Conservation (phyloP, 2,329 filamentous ascomycete genomes). For the Fulvia fulva region DNA sequence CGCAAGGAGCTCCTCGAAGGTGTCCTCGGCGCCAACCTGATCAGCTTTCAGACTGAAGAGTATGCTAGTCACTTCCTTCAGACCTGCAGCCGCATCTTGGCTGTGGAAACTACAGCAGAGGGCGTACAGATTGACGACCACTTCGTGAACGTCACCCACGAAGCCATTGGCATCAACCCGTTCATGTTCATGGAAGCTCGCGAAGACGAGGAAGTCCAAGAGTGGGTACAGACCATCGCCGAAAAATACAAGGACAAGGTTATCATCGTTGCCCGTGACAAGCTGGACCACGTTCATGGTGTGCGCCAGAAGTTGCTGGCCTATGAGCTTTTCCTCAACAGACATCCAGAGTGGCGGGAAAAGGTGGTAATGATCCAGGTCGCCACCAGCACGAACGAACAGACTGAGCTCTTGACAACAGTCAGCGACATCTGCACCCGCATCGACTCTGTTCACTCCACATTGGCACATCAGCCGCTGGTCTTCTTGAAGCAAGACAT, state of each 20-base stretch:
- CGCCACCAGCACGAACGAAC: constrained; percentile 83
- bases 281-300: constrained; percentile 87
- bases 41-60: constrained; percentile 91
- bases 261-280: constrained; percentile 88
- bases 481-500: constrained; percentile 96
- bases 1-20: constrained; percentile 85
- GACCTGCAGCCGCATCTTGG: constrained; percentile 86
- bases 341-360: constrained; percentile 84
- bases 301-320: constrained; percentile 90
- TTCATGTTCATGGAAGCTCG: constrained; percentile 57
- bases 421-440: constrained; percentile 92
- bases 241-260: constrained; percentile 84
- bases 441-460: constrained; percentile 88
- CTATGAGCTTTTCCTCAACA: constrained; percentile 90
- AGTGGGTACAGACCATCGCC: constrained; percentile 75
- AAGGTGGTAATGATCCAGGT: constrained; percentile 90
- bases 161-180: constrained; percentile 89
- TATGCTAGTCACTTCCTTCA: constrained; percentile 93
- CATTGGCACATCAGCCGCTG: constrained; percentile 84
- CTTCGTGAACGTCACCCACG: constrained; percentile 81
- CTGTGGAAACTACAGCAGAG: constrained; percentile 83
- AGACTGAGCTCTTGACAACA: constrained; percentile 79
- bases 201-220: constrained; percentile 65
- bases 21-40: constrained; percentile 85
- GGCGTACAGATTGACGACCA: constrained; percentile 88